Evolutionary conservation across 2,329 filamentous ascomycete genomes (phyloP).

Genomic region (Zarea fungicola): DNA sequence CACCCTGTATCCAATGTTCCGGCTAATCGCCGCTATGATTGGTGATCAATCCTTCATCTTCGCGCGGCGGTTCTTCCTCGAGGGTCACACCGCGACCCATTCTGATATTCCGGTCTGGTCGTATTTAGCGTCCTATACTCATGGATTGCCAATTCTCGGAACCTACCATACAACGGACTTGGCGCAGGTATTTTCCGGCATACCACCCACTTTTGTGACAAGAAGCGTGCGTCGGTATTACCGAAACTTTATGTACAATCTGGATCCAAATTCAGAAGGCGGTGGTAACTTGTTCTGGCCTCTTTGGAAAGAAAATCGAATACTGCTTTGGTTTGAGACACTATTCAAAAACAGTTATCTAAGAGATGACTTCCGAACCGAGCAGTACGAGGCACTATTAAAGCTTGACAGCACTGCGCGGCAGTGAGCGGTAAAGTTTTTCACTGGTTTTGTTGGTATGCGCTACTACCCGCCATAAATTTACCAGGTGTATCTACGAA

Average conservation of each 20-base stretch:
- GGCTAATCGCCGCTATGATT: slow-evolving; percentile 68
- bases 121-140: slow-evolving; percentile 68
- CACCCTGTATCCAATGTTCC: slow-evolving; percentile 71
- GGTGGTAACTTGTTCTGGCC: slow-evolving; percentile 37
- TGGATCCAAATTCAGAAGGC: slow-evolving; percentile 74
- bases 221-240: slow-evolving; percentile 63
- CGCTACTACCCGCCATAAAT: too few species aligned
- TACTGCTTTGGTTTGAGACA: slow-evolving; percentile 45
- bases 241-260: slow-evolving; percentile 63
- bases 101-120: slow-evolving; percentile 65
- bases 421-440: too few species aligned
- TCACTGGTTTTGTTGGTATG: too few species aligned
- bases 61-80: slow-evolving; percentile 60
- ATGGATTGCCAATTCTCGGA: slow-evolving; percentile 65
- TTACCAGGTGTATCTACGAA: too few species aligned
- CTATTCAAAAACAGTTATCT: slow-evolving; percentile 26
- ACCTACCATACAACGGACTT: slow-evolving; percentile 72
- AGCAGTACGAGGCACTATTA: slow-evolving; percentile 6
- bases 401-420: background rate
- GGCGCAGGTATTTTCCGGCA: slow-evolving; percentile 62
- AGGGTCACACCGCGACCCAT: slow-evolving; percentile 37
- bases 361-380: slow-evolving; percentile 34
- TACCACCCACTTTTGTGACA: slow-evolving; percentile 57
- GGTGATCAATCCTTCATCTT: slow-evolving; percentile 74
- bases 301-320: slow-evolving; percentile 31